Conservation (phyloP, 2,329 filamentous ascomycete genomes). For the Cladosporium sp. region DNA sequence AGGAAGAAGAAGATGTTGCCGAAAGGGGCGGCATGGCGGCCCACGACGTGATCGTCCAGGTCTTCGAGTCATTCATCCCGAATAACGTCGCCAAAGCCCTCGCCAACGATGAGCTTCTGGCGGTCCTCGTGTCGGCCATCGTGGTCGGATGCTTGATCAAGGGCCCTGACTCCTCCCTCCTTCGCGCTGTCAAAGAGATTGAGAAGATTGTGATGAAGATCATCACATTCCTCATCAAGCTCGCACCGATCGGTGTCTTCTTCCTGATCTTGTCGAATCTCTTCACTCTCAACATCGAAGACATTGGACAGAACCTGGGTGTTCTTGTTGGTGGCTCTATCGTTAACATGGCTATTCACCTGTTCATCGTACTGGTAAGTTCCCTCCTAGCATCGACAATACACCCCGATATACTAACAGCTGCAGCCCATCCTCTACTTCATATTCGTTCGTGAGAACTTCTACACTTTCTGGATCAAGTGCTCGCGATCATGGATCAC, state of each 20-base stretch:
- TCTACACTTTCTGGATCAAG: slow-evolving; percentile 51
- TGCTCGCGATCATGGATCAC: slow-evolving; percentile 56
- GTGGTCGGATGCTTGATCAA: slow-evolving; percentile 52
- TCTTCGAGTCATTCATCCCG: slow-evolving; percentile 54
- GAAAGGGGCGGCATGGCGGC: slow-evolving; percentile 41
- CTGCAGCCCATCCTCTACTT: slow-evolving; percentile 45
- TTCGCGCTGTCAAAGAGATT: slow-evolving; percentile 49
- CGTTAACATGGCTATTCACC: slow-evolving; percentile 45
- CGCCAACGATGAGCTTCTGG: slow-evolving; percentile 49
- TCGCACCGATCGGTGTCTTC: slow-evolving; percentile 55
- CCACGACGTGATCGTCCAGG: slow-evolving; percentile 48
- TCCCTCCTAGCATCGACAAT: not conserved
- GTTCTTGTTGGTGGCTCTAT: slow-evolving; percentile 52
- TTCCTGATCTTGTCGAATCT: slow-evolving; percentile 56
- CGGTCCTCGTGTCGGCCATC: slow-evolving; percentile 50
- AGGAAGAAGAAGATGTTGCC: slow-evolving; percentile 36
- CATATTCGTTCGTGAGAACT: slow-evolving; percentile 46
- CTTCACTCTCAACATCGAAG: slow-evolving; percentile 49
- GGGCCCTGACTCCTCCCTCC: slow-evolving; percentile 40
- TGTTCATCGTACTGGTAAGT: slow-evolving; percentile 6
- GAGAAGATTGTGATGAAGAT: slow-evolving; percentile 50
- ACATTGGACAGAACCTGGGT: slow-evolving; percentile 53
- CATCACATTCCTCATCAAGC: slow-evolving; percentile 51
- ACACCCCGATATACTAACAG: not conserved
- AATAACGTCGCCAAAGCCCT: slow-evolving; percentile 51